phyloP scores from a whole-genome alignment of 331 rosid species.

The Arachis monticola region DNA sequence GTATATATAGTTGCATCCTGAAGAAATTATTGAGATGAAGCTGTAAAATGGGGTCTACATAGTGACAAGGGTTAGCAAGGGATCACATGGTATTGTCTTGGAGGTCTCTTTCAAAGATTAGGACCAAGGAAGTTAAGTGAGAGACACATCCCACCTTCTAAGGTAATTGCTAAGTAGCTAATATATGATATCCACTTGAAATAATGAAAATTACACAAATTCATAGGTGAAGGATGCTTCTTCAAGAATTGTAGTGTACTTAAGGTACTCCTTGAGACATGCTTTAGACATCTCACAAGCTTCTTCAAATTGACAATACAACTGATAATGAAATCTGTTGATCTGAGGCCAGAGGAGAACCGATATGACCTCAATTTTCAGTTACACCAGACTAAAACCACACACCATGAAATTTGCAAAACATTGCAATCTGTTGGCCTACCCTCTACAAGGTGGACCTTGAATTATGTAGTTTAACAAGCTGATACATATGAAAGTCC shows the following conservation, averaged over 20 bases:
- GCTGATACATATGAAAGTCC: too few relatives aligned
- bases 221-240: too few relatives aligned
- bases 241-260: too few relatives aligned
- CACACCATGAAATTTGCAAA: neutral
- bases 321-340: too few relatives aligned
- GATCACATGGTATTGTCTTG: slow-evolving; percentile 55
- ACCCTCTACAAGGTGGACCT: neutral
- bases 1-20: slow-evolving; percentile 36
- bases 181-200: too few relatives aligned
- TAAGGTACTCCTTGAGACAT: neutral
- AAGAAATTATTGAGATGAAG: neutral
- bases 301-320: neutral
- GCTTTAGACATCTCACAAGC: slow-evolving; percentile 35
- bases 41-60: slow-evolving; percentile 10
- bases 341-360: slow-evolving; percentile 10
- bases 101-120: neutral
- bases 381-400: neutral
- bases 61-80: slow-evolving; percentile 35
- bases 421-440: neutral
- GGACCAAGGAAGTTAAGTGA: neutral
- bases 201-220: too few relatives aligned
- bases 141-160: too few relatives aligned
- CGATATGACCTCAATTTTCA: slow-evolving; percentile 25
- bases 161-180: too few relatives aligned
- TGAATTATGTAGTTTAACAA: too few relatives aligned